Evolutionary conservation across 208 protist genomes (phyloP), one percentile per base, ranked within the genome.

Genomic region (Leishmania tropica): DNA sequence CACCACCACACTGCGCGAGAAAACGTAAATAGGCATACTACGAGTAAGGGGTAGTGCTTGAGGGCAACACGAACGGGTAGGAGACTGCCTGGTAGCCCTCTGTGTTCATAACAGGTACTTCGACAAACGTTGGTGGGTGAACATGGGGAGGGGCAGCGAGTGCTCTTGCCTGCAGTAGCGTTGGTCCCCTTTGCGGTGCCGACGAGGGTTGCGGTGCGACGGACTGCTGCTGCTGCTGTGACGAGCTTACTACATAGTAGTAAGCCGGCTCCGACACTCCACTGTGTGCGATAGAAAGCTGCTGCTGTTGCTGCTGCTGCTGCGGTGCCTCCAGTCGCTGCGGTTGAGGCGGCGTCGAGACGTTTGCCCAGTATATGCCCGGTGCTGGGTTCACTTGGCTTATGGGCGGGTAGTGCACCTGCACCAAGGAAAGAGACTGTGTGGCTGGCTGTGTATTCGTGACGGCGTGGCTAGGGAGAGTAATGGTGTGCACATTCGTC

Each of bases 1-100:
- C 19, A 28, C 65, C 19, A 47, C 40, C 37, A 48, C 17, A 24
- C 19, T 54, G 65, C 31, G n/a, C 37, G 19, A 10, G 17, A 73
- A 15, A 73, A 35, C 35, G 11, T 10, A 53, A 5, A 47, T n/a
- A 31, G 3, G 0, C 24, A 1, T n/a, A 70, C 42, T 77, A 76
- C n/a, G 71, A 58, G 54, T 76, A 80, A 5, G 51, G 19, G 28
- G 31, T 64, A 35, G 35, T 7, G 48, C 54, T 81, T 1, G 75
- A 45, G 8, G 76, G 65, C 15, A 81, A 56, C 17, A 81, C 31
- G 15, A 79, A 8, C 28, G 82, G 78, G n/a, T 79, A 81, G 37
- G 82, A 78, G 28, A 81, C 73, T 5, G 78, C 15, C 10, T 56
- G 82, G 54, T 79, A 81, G 60, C 65, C 47, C 56, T 79, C 77